Evolutionary conservation across 2,329 filamentous ascomycete species (phyloP), one percentile per base, ranked within the genome.

Genomic region (Claviceps cyperi): DNA sequence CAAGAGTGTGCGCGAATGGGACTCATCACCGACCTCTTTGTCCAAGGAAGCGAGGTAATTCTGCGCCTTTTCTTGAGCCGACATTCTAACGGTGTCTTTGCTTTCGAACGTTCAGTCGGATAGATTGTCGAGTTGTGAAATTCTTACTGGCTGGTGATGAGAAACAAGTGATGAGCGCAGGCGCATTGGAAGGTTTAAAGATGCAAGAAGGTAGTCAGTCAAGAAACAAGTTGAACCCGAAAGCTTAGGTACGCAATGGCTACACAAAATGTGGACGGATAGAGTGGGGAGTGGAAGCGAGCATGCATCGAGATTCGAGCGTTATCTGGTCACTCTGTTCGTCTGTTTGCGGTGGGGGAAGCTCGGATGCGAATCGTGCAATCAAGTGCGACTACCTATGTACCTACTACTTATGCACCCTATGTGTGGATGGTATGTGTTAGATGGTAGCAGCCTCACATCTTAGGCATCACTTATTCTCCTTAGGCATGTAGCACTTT

Each of bases 1-100:
- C 6, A 43, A 28, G 43, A 11, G 24, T 43, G 28, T 24, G 51
- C 35, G 41, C 28, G 19, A 17, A 15, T 17, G 6, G 43, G 5
- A 35, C 8, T 24, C 15, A n/a, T 14, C 43, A 71, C 79, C 58
- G 70, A 90, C 86, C 82, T 89, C 85, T 64, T 81, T 83, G 72
- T 94, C 87, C 70, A 94, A 82, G 72, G 83, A 77, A 60, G 78
- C 77, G 64, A 92, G 76, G 63, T 87, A 83, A 62, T 84, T 76
- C 69, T 88, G 83, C 58, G 83, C 79, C 68, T 81, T 82, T 62
- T 88, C 84, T 70, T 88, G 84, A 60, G 82, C 75, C 55, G 76
- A 75, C 83, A 88, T 88, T 60, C 62, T 78, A 68, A 60, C 43
- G 52, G 51, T 48, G 49, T 49, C 8, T 46, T 46, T 47, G 22